phyloP scores from a whole-genome alignment of 1,139 yeast species.

The Yamadazyma aaseri region DNA sequence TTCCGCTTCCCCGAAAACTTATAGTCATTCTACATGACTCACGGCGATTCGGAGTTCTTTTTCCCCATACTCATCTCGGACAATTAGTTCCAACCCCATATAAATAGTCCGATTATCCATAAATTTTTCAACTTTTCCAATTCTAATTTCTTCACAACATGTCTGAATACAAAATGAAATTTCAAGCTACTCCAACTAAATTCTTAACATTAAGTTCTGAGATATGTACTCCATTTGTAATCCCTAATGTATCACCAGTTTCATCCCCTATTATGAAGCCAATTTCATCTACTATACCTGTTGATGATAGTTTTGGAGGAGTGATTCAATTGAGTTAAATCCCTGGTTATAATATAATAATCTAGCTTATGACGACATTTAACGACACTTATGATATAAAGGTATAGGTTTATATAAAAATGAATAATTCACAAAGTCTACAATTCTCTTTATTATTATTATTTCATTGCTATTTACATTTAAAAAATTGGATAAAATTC shows the following conservation, averaged over 20 bases:
- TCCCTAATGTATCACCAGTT: constrained; percentile 62
- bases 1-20: too few relatives aligned
- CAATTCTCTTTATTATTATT: too few relatives aligned
- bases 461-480: constrained; percentile 2
- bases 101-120: too few relatives aligned
- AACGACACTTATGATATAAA: too few relatives aligned
- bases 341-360: not conserved
- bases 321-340: not conserved
- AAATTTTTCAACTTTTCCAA: not conserved
- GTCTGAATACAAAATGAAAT: constrained; percentile 15
- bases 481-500: constrained; percentile 53
- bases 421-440: too few relatives aligned
- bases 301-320: not conserved
- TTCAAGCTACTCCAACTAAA: constrained; percentile 15
- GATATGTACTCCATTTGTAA: constrained; percentile 59
- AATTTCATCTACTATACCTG: constrained; percentile 2
- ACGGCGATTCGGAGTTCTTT: constrained; percentile 10
- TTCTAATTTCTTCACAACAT: constrained; percentile 6
- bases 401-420: too few relatives aligned
- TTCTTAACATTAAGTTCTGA: constrained; percentile 58
- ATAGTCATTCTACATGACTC: constrained; percentile 3
- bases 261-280: constrained; percentile 37
- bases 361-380: not conserved
- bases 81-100: constrained; percentile 6
- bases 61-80: constrained; percentile 11